Base-by-base conservation (phyloP, 176 grass and related monocot species). In the Typha latifolia region DNA sequence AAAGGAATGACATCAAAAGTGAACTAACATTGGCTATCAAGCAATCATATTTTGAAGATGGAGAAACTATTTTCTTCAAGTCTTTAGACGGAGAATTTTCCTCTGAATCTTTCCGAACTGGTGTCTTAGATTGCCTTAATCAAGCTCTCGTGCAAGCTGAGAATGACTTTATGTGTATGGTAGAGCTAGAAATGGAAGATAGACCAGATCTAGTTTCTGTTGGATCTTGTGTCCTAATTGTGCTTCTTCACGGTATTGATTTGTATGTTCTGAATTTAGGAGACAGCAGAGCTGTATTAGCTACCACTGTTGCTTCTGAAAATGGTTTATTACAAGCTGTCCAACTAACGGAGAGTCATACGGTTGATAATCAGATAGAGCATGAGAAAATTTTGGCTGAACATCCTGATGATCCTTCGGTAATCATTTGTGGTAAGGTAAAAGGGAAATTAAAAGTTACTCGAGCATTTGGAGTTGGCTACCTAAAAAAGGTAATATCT, bases 391-490 rank as follows among this genome's bases (percentile, higher is more conserved):
- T 99, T 79, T 71, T 94, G 83, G 73, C 70, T 2, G 74, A 87
- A 32, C 95, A 99, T 77, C 77, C 83, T 66, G 76, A 87, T 7
- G 95, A 99, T 61, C 43, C 83, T 81, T 79, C 75, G 64, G 73
- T 92, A 73, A 73, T 99, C 16, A 80, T 71, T 53, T 82, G 86
- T 74, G 76, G 77, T 7, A 99, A 84, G 85, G 81, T 99, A 75
- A 99, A 99, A 83, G 95, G 89, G 68, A 99, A 87, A 81, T 66
- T 99, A 48, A 94, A 90, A 77, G 86, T 99, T 81, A 94, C 95
- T 78, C 85, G 95, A 71, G 95, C 95, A 51, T 90, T 99, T 74
- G 95, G 95, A 74, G 95, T 94, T 77, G 95, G 95, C 69, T 99
- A 99, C 73, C 68, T 99, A 56, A 99, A 99, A 68, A 81, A 99